phyloP scores from a whole-genome alignment of 116 monocot genomes.

The Posidonia oceanica region DNA sequence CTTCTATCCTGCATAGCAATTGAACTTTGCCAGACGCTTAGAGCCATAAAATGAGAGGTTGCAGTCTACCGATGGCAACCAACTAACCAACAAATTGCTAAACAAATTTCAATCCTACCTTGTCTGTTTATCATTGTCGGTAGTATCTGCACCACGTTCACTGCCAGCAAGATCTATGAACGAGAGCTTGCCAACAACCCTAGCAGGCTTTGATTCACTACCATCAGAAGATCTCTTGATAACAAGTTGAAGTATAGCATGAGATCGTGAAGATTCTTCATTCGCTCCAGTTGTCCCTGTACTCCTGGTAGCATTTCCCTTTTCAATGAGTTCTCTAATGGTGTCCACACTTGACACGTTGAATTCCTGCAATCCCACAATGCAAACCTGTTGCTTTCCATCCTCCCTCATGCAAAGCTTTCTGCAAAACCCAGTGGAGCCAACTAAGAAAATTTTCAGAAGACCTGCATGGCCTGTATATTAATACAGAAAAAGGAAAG shows the following conservation, averaged over 20 bases:
- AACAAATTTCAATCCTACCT: conserved; percentile 29
- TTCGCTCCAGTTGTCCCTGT: conserved; percentile 98
- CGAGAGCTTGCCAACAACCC: conserved; percentile 79
- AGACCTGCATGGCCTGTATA: background rate
- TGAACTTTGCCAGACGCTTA: background rate
- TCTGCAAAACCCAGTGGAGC: conserved; percentile 28
- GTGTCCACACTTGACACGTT: conserved; percentile 70
- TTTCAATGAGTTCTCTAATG: conserved; percentile 84
- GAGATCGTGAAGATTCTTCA: conserved; percentile 99
- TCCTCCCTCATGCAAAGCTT: conserved; percentile 99
- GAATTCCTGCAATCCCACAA: conserved; percentile 93
- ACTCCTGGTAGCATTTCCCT: conserved; percentile 92
- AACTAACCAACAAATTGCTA: background rate
- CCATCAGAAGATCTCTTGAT: conserved; percentile 72
- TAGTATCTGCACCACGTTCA: conserved; percentile 99
- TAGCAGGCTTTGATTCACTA: conserved; percentile 62
- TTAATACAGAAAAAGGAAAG: background rate
- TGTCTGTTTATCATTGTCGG: conserved; percentile 98
- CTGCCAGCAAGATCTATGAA: conserved; percentile 99
- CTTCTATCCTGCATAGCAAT: conserved; percentile 80
- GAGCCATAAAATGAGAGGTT: background rate
- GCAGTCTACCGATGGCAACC: background rate
- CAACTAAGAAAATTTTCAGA: background rate
- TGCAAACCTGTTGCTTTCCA: conserved; percentile 98
- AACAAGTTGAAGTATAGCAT: conserved; percentile 99